Evolutionary conservation across 768 basidiomycete genomes (phyloP).

Genomic region (Boletus vermiculosoides): DNA sequence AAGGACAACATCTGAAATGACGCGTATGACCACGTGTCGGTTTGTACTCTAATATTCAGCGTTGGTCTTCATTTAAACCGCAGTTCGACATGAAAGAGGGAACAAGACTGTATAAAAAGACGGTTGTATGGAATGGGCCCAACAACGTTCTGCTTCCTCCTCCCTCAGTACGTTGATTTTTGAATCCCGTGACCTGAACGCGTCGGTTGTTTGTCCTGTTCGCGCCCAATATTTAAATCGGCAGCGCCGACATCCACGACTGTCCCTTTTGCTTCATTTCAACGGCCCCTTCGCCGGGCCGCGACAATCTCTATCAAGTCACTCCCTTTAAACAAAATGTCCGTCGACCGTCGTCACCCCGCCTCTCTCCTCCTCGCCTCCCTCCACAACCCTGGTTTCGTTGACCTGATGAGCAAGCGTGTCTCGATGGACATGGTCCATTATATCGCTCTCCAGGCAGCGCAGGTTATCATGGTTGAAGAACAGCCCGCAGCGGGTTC

Average conservation of each 20-base stretch:
- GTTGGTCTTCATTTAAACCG: neutral
- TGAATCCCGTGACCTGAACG: conserved; percentile 30
- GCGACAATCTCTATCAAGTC: conserved; percentile 34
- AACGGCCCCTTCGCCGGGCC: conserved; percentile 1
- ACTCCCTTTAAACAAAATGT: conserved; percentile 35
- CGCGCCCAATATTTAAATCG: conserved; percentile 13
- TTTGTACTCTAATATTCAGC: neutral
- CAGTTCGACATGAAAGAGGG: neutral
- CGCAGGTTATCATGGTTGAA: conserved; percentile 70
- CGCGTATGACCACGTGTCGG: neutral
- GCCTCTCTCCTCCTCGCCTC: conserved; percentile 78
- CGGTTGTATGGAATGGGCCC: neutral
- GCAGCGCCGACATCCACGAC: neutral
- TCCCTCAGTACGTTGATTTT: conserved; percentile 16
- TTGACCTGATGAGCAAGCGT: conserved; percentile 72
- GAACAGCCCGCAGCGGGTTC: conserved; percentile 39
- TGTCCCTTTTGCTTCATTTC: conserved; percentile 18
- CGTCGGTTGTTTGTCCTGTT: conserved; percentile 16
- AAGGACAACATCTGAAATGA: conserved; percentile 12
- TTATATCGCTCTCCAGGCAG: conserved; percentile 77
- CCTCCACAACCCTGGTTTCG: conserved; percentile 76
- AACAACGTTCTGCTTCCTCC: neutral
- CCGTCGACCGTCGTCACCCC: conserved; percentile 53
- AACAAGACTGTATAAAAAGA: neutral
- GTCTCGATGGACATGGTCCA: conserved; percentile 85